A percentile compares a stretch with the other conserved stretches of the same genome.
Conservation (phyloP, 2,329 filamentous ascomycete genomes). For the Ophiostoma ips region DNA sequence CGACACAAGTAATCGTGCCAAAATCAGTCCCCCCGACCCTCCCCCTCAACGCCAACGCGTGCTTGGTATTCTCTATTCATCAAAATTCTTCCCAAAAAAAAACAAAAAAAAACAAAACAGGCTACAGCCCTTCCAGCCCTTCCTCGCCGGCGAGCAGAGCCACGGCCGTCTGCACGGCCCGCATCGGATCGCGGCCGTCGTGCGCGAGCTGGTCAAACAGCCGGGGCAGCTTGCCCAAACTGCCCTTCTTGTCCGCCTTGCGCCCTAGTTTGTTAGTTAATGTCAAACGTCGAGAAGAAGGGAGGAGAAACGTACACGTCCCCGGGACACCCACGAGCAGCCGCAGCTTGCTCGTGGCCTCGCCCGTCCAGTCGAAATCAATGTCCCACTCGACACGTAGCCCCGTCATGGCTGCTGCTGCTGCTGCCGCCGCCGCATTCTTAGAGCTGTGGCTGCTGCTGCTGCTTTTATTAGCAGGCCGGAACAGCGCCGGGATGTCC, state of each 20-base stretch:
- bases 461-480: conserved; percentile 12
- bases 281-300: conserved; percentile 4
- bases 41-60: not conserved
- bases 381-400: conserved; percentile 49
- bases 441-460: conserved; percentile 9
- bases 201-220: conserved; percentile 47
- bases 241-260: conserved; percentile 40
- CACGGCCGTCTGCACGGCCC: conserved; percentile 44
- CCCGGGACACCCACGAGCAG: conserved; percentile 42
- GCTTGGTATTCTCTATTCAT: not conserved
- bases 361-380: conserved; percentile 58
- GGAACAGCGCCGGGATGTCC: conserved; percentile 27
- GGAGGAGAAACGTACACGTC: conserved; percentile 40
- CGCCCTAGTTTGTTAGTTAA: conserved; percentile 34
- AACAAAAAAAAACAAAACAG: not conserved
- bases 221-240: conserved; percentile 41
- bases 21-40: not conserved
- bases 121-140: not conserved
- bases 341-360: conserved; percentile 45
- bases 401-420: conserved; percentile 19
- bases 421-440: not conserved
- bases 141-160: conserved; percentile 40
- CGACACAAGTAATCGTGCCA: not conserved
- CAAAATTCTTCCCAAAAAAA: not conserved
- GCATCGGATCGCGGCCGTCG: conserved; percentile 38